These are phyloP conservation scores for Phytophthora hybrid DNA, from an alignment of 352 stramenopile species.

Conservation along the genomic window DNA sequence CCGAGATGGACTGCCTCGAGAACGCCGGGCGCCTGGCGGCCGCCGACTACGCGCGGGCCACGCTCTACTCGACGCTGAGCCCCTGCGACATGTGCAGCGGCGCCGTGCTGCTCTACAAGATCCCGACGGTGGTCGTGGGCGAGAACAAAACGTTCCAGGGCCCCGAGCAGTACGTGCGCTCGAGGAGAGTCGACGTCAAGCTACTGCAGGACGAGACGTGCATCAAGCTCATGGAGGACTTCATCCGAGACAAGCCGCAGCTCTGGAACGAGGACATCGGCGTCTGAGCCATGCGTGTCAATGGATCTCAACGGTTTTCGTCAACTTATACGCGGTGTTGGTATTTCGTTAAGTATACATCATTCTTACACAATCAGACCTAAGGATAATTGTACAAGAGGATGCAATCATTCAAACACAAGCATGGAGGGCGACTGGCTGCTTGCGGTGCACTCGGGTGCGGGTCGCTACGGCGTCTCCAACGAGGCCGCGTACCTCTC, in stretches of 20 bases:
- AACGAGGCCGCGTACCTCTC: slow-evolving; percentile 54
- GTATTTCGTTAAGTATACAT: slow-evolving; percentile 9
- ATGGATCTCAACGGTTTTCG: slow-evolving; percentile 10
- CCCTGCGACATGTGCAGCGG: slow-evolving; percentile 57
- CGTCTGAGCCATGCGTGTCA: slow-evolving; percentile 20
- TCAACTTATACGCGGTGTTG: slow-evolving; percentile 21
- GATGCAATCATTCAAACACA: not conserved
- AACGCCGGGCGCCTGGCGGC: slow-evolving; percentile 42
- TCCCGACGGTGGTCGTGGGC: slow-evolving; percentile 50
- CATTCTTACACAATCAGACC: not conserved
- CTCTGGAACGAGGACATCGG: slow-evolving; percentile 49
- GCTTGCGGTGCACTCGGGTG: slow-evolving; percentile 69
- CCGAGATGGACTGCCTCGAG: slow-evolving; percentile 56
- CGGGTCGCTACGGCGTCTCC: slow-evolving; percentile 47
- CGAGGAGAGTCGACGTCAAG: slow-evolving; percentile 41
- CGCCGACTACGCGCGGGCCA: slow-evolving; percentile 43
- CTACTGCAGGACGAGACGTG: slow-evolving; percentile 45
- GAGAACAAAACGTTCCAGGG: slow-evolving; percentile 57
- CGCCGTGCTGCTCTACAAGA: slow-evolving; percentile 57
- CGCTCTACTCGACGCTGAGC: slow-evolving; percentile 54
- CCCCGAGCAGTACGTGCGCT: slow-evolving; percentile 44
- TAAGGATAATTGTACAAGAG: not conserved
- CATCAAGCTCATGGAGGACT: slow-evolving; percentile 51
- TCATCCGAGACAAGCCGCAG: slow-evolving; percentile 40
- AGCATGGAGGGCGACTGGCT: slow-evolving; percentile 49